Base-by-base conservation (phyloP, 306 rosid genomes). In the Cajanus cajan region DNA sequence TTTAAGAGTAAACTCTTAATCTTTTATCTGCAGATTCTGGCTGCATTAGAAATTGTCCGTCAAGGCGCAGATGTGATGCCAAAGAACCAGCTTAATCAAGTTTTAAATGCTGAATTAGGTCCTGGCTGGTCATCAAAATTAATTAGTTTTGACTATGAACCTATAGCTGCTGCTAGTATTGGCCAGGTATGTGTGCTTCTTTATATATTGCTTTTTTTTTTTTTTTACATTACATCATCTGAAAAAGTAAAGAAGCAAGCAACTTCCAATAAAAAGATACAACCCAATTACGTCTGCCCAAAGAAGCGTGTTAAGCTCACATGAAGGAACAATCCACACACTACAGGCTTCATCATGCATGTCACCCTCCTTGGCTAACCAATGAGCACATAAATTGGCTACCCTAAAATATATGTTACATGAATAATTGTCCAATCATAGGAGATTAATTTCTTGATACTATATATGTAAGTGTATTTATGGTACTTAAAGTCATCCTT, bases 21-120 rank as follows among this genome's bases (percentile, higher is more conserved):
- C 78, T 59, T 74, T 74, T 80, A 36, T 54, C 6, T 82, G 85
- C 74, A 94, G 97, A 90, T 95, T 70, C 85, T 95, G 88, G 97
- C 98, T 79, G 98, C 98, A 71, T 86, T 91, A 55, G 98, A 92
- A 50, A 88, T 92, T 79, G 98, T 95, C 36, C 98, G 97, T 75
- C 98, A 95, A 90, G 98, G 98, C 62, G 98, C 98, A 41, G 98
- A 95, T 85, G 92, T 90, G 57, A 92, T 95, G 98, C 98, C 98
- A 43, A 86, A 87, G 88, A 84, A 71, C 71, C 97, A 95, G 86
- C 95, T 95, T 66, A 86, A 90, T 86, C 91, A 92, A 89, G 98
- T 95, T 84, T 76, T 95, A 87, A 86, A 85, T 71, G 86, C 89
- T 31, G 98, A 95, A 80, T 86, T 95, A 74, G 98, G 98, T 25